Evolutionary conservation across 208 protist genomes (phyloP).

Genomic region (Tritrichomonas foetus): DNA sequence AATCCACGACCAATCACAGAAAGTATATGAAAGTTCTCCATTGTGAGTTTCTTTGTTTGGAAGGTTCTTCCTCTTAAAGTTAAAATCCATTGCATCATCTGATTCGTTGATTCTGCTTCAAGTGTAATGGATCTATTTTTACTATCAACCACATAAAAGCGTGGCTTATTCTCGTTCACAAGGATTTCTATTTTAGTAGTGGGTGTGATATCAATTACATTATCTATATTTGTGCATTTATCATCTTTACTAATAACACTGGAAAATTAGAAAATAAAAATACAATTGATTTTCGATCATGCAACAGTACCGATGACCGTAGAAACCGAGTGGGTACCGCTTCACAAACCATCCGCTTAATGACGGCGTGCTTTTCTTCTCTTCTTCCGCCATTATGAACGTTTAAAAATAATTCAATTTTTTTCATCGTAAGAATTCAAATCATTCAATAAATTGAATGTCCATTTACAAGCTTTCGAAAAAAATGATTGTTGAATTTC

Average conservation of each 20-base stretch:
- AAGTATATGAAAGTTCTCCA: conserved; percentile 64
- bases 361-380: no score
- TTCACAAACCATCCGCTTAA: no score
- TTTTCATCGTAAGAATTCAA: no score
- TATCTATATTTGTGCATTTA: conserved; percentile 12
- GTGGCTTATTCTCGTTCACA: background rate
- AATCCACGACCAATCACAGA: conserved; percentile 63
- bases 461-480: no score
- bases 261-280: background rate
- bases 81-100: conserved; percentile 12
- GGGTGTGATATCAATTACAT: background rate
- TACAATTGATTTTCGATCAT: background rate
- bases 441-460: no score
- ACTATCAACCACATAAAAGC: background rate
- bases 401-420: no score
- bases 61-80: background rate
- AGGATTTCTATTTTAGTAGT: background rate
- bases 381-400: no score
- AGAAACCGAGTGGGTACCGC: no score
- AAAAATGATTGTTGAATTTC: no score
- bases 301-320: background rate
- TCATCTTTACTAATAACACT: conserved; percentile 8
- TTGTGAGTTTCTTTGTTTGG: background rate
- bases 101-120: background rate
- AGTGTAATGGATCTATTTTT: background rate